Conservation (phyloP, 345 rosid species). For the Salix arbutifolia region DNA sequence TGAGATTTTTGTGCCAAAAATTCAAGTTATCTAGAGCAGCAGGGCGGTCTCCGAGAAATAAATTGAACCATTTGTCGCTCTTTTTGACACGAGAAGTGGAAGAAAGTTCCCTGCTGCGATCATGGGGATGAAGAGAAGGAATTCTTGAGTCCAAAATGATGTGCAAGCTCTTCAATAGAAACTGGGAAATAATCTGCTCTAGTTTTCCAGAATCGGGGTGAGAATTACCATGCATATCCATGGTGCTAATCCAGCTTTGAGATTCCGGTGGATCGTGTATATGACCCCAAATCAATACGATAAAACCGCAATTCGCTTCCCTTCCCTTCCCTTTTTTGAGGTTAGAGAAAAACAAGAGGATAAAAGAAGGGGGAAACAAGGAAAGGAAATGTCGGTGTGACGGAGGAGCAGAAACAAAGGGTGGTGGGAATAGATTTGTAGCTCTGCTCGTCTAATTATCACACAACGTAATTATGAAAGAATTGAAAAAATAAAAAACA, state of each 20-base stretch:
- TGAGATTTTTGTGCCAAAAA: conserved; percentile 64
- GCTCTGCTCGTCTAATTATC: neutral
- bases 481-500: neutral
- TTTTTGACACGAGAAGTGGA: conserved; percentile 45
- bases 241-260: conserved; percentile 5
- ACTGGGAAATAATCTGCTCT: conserved; percentile 71
- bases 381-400: neutral
- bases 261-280: neutral
- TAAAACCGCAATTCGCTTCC: neutral
- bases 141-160: conserved; percentile 67
- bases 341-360: neutral
- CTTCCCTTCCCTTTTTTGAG: neutral
- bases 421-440: neutral
- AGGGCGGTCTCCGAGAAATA: conserved; percentile 79
- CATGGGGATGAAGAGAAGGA: conserved; percentile 59
- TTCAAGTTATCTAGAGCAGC: conserved; percentile 59
- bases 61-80: conserved; percentile 91
- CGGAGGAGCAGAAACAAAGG: neutral
- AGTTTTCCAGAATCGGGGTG: conserved; percentile 45
- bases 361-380: neutral
- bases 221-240: conserved; percentile 40
- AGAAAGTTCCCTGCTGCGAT: conserved; percentile 25
- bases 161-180: conserved; percentile 74
- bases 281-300: neutral
- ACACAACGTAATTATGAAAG: neutral